Base-by-base conservation (phyloP, 2,329 filamentous ascomycete genomes). In the Trichoderma atroviride region DNA sequence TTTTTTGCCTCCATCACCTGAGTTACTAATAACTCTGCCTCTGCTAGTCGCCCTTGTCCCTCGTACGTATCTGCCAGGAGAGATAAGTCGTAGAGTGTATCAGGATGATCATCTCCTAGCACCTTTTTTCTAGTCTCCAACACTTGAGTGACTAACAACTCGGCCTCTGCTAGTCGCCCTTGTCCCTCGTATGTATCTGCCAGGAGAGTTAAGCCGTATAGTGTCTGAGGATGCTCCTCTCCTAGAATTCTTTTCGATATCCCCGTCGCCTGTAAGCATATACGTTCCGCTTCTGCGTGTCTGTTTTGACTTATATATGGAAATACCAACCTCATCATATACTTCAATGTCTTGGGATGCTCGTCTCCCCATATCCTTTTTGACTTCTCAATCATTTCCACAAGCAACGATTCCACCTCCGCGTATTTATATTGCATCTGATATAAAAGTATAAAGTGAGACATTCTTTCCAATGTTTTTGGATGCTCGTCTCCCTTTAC, bases 121-220 rank as follows among this genome's bases (percentile, higher is more conserved):
- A 22, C 19, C 43, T 7, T 47, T 5, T n/a, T n/a, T 9, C 7
- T 11, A 9, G 22, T 11, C 13, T 47, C 19, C 11, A 47, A 22
- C 2, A 4, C 43, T 9, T 10, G 43, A 3, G 4, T 22, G 2
- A 1, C 5, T 11, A 47, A 11, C 22, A 22, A 47, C 9, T 47
- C 43, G 5, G 19, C 19, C 9, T 47, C n/a, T 22, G 43, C 43
- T 22, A 9, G n/a, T 47, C n/a, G 43, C 1, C 43, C 43, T 47
- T 47, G 43, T 0, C 10, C 9, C 4, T 7, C 10, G 6, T 47
- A 22, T 3, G 11, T 22, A 10, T 7, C 9, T 47, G 43, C 16
- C 4, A 22, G 9, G 43, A 33, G 9, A 11, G 0, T 7, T 10
- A 4, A 22, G 9, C 2, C 0, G 10, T 0, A 4, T 9, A 7